A percentile compares a stretch with the other conserved stretches of the same genome.
Conservation (phyloP, 1,284 basidiomycete species). For the Ceratobasidium sp. region DNA sequence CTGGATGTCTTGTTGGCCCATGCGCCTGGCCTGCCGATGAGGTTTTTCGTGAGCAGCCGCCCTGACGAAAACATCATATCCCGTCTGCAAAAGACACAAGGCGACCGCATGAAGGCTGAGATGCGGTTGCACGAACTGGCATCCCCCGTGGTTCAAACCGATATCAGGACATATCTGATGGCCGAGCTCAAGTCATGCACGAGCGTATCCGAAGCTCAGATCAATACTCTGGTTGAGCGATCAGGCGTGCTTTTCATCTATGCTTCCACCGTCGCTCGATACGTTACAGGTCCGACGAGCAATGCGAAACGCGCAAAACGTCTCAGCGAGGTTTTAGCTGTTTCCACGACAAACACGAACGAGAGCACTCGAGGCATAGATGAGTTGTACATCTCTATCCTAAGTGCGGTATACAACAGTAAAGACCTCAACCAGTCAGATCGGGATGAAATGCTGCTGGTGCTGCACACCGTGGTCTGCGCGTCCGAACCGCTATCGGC, state of each 20-base stretch:
- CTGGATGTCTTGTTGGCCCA: too few species aligned
- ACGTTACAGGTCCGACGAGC: background rate
- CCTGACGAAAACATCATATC: background rate
- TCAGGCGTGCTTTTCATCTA: background rate
- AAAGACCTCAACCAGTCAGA: background rate
- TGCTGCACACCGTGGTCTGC: background rate
- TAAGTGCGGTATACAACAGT: too few species aligned
- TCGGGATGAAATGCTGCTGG: background rate
- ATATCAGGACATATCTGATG: too few species aligned
- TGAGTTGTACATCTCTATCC: too few species aligned
- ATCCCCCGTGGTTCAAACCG: too few species aligned
- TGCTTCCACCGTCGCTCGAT: background rate
- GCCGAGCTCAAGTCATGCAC: too few species aligned
- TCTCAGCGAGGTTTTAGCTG: background rate
- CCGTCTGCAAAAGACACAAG: background rate
- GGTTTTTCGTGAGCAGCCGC: background rate
- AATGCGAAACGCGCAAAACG: background rate
- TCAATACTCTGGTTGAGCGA: too few species aligned
- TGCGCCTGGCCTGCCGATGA: background rate
- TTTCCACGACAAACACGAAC: too few species aligned
- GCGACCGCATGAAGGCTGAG: too few species aligned
- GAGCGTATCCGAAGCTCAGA: too few species aligned
- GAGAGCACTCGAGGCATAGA: too few species aligned
- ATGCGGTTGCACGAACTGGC: too few species aligned
- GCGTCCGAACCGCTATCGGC: background rate